Evolutionary conservation across 179 eudicot genomes (phyloP), one percentile per base, ranked within the genome.

Genomic region (Heliamphora pulchella): DNA sequence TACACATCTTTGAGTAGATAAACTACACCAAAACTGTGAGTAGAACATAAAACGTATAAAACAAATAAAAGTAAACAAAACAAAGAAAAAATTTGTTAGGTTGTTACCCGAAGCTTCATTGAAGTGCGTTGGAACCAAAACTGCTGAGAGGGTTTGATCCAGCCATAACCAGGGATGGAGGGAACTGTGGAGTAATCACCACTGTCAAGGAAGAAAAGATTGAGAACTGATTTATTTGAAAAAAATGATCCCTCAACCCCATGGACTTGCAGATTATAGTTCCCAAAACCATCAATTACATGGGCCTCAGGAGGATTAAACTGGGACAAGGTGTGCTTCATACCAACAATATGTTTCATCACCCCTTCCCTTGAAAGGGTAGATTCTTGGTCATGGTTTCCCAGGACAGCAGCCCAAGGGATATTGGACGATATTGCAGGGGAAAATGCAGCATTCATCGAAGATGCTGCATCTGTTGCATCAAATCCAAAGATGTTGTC

Each of bases 341-440:
- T 91, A 13, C 85, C 80, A 58, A 86, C 93, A 71, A 91, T 91
- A 82, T 93, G 86, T 81, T 89, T 86, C 98, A 95, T 95, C 62
- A 93, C 94, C 58, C 86, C 93, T 86, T 89, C 85, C 81, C 98
- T 87, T 14, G 96, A 87, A 71, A 95, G 87, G 3, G 90, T 88
- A 46, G 92, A 88, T 82, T 95, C 92, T 72, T 95, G 98, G 83
- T 95, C 98, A 81, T 95, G 98, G 85, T 95, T 95, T 22, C 98
- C 98, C 63, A 95, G 89, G 68, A 95, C 90, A 39, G 98, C 98
- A n/a, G 93, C 95, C 98, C 98, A 95, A 64, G 98, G 93, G 66
- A 95, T 91, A 74, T 79, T 85, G 74, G 96, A 84, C 9, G 79
- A 58, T 66, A 91, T 82, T 46, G 96, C 98, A 8, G 97, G 92